Percentiles rank a stretch among this genome's conserved stretches.
Conservation (phyloP, 257 asterid genomes). For the Handroanthus guayacan region DNA sequence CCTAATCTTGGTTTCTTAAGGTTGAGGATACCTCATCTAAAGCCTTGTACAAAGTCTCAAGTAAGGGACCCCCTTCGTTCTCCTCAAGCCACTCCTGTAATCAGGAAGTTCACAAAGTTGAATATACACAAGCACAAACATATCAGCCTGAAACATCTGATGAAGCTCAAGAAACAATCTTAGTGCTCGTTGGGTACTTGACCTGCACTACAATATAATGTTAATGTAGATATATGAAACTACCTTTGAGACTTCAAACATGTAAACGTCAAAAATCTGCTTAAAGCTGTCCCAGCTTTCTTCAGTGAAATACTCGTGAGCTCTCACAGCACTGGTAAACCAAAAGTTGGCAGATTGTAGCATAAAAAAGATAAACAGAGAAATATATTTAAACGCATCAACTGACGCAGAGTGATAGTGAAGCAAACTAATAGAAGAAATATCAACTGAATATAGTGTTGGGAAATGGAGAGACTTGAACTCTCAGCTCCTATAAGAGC, state of each 20-base stretch:
- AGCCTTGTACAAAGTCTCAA: slow-evolving; percentile 79
- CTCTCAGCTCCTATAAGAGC: slow-evolving; percentile 99
- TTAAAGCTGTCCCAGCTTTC: slow-evolving; percentile 97
- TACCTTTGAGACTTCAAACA: slow-evolving; percentile 98
- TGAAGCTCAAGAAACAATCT: slow-evolving; percentile 12
- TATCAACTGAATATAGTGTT: slow-evolving; percentile 41
- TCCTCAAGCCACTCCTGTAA: slow-evolving; percentile 90
- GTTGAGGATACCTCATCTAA: slow-evolving; percentile 82
- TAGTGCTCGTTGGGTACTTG: neutral
- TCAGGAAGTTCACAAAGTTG: slow-evolving; percentile 20
- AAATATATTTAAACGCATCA: slow-evolving; percentile 21
- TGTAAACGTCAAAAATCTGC: slow-evolving; percentile 88
- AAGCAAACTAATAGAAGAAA: slow-evolving; percentile 29
- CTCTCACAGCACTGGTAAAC: slow-evolving; percentile 92
- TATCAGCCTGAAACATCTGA: neutral
- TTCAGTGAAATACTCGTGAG: slow-evolving; percentile 88
- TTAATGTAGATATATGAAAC: slow-evolving; percentile 28
- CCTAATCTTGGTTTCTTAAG: neutral
- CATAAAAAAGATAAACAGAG: slow-evolving; percentile 23
- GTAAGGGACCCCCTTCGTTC: slow-evolving; percentile 63
- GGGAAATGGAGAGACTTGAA: slow-evolving; percentile 99
- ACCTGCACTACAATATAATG: slow-evolving; percentile 22
- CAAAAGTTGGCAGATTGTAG: slow-evolving; percentile 62
- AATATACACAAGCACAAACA: slow-evolving; percentile 18
- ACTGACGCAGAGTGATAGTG: slow-evolving; percentile 29